phyloP scores from a whole-genome alignment of 2,329 filamentous ascomycete species.

The Emmonsia crescens region DNA sequence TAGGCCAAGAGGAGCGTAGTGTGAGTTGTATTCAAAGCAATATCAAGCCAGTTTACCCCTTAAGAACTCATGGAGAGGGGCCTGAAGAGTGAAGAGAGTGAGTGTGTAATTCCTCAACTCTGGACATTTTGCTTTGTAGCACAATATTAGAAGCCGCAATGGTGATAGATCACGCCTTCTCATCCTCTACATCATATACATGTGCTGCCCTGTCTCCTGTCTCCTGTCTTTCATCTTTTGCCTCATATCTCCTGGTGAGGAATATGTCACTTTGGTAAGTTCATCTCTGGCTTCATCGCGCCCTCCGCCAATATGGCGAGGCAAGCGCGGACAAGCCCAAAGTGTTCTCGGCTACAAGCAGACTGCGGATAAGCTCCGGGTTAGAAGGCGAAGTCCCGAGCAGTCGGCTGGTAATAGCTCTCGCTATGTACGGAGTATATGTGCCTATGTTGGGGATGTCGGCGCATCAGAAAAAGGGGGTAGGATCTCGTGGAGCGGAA shows the following conservation, averaged over 20 bases:
- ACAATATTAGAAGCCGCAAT: not conserved
- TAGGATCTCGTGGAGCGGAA: not conserved
- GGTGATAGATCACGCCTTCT: not conserved
- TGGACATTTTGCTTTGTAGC: not conserved
- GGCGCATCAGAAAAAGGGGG: not conserved
- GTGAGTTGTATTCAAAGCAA: not conserved
- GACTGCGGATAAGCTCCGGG: no score
- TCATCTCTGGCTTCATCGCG: not conserved
- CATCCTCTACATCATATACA: not conserved
- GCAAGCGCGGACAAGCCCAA: not conserved
- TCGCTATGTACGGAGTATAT: no score
- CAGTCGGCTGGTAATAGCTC: not conserved
- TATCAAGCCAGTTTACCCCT: not conserved
- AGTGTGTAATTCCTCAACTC: no score
- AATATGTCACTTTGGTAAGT: not conserved
- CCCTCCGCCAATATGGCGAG: not conserved
- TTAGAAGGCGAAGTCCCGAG: not conserved
- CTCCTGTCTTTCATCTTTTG: no score
- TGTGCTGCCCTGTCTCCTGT: not conserved
- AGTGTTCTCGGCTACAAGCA: not conserved
- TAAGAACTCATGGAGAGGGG: not conserved
- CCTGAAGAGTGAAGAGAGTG: not conserved
- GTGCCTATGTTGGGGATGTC: no score
- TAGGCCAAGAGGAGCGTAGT: not conserved
- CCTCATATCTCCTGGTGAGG: no score